A percentile compares a stretch with the other conserved stretches of the same genome.
Conservation (phyloP, 495 filamentous ascomycete species). For the Hypoxylon rickii region DNA sequence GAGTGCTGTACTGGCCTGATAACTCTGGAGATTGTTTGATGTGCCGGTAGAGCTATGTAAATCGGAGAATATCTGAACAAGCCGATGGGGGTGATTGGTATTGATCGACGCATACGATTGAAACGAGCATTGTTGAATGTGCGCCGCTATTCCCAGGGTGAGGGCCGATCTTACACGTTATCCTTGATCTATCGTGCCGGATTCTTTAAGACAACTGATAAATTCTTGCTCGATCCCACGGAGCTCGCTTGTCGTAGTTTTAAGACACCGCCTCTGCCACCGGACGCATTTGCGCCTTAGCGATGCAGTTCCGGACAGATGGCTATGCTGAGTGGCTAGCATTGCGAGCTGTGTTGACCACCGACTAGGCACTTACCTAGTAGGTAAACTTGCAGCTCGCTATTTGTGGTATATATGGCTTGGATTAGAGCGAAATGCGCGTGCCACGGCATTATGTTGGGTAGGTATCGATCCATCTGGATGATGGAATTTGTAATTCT, state of each 20-base stretch:
- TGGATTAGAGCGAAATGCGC: too few species aligned
- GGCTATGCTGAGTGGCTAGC: too few species aligned
- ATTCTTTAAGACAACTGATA: slow-evolving; percentile 1
- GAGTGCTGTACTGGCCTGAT: too few species aligned
- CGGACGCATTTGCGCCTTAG: not conserved
- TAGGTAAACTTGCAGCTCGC: too few species aligned
- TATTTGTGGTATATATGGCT: too few species aligned
- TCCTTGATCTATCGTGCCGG: slow-evolving; percentile 10
- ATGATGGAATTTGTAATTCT: not conserved
- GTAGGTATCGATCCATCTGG: too few species aligned
- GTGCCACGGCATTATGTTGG: too few species aligned
- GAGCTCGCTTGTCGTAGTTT: not conserved
- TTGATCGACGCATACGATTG: slow-evolving; percentile 19
- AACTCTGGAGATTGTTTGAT: too few species aligned
- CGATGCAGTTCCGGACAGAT: too few species aligned
- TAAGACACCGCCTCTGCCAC: slow-evolving; percentile 3
- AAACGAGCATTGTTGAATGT: slow-evolving; percentile 16
- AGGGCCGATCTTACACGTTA: slow-evolving; percentile 16
- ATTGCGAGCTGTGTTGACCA: too few species aligned
- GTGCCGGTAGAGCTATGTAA: too few species aligned
- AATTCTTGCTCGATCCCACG: slow-evolving; percentile 16
- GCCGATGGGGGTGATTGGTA: slow-evolving; percentile 13
- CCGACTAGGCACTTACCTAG: too few species aligned
- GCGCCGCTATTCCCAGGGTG: slow-evolving; percentile 4
- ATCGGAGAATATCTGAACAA: slow-evolving; percentile 11